These are phyloP conservation scores for Cladosporium colombiae DNA, from an alignment of 2,329 filamentous ascomycete species.

Conservation along the genomic window DNA sequence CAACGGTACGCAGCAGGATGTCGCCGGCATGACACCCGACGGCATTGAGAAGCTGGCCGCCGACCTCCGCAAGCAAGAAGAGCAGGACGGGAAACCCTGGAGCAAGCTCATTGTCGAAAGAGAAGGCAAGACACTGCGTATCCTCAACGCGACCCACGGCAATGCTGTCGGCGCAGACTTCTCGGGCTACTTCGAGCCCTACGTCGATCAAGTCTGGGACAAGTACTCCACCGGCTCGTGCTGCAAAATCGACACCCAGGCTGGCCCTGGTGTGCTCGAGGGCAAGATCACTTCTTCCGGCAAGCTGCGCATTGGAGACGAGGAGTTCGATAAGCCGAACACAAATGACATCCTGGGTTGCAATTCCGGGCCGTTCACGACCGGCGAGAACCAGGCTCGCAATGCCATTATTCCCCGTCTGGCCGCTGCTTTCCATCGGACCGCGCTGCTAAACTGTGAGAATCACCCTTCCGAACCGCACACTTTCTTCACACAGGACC, in stretches of 20 bases:
- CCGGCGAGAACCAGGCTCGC: conserved; percentile 44
- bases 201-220: conserved; percentile 56
- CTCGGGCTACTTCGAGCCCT: conserved; percentile 54
- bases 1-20: conserved; percentile 42
- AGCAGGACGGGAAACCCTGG: conserved; percentile 62
- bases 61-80: conserved; percentile 57
- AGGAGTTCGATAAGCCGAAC: conserved; percentile 58
- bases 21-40: conserved; percentile 62
- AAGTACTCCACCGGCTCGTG: conserved; percentile 46
- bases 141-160: conserved; percentile 50
- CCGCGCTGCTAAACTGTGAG: conserved; percentile 59
- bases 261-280: conserved; percentile 54
- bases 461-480: conserved; percentile 40
- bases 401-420: conserved; percentile 72
- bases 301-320: conserved; percentile 48
- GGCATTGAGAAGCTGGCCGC: conserved; percentile 60
- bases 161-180: conserved; percentile 53
- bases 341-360: conserved; percentile 68
- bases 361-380: conserved; percentile 63
- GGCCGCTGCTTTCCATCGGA: conserved; percentile 74
- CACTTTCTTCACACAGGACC: conserved; percentile 38
- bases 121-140: conserved; percentile 43
- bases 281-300: conserved; percentile 49
- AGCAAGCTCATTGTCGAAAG: conserved; percentile 57
- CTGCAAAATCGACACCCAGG: conserved; percentile 66